phyloP scores from a whole-genome alignment of 2,329 filamentous ascomycete species.

The Tolypocladium amazonense region DNA sequence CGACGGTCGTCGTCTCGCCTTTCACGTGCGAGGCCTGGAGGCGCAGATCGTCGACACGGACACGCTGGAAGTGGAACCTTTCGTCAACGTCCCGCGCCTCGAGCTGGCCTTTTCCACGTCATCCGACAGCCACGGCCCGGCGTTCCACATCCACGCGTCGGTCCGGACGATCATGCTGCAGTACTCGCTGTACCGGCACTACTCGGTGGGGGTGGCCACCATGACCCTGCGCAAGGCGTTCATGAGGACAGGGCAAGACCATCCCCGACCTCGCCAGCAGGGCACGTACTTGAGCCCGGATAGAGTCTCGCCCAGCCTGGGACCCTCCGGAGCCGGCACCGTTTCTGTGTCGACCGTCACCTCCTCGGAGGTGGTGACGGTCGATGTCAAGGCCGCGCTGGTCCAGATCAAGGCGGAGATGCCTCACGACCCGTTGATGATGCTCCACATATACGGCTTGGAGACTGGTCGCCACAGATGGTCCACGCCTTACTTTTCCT shows the following conservation, averaged over 20 bases:
- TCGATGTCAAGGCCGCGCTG: constrained; percentile 73
- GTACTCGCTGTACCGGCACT: constrained; percentile 91
- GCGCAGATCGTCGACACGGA: constrained; percentile 85
- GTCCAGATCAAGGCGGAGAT: constrained; percentile 83
- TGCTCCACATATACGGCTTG: constrained; percentile 78
- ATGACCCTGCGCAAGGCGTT: constrained; percentile 67
- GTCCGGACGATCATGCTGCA: constrained; percentile 71
- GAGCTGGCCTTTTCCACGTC: constrained; percentile 78
- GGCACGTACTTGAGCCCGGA: constrained; percentile 15
- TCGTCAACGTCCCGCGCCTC: constrained; percentile 74
- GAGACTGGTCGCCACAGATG: constrained; percentile 80
- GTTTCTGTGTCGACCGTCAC: constrained; percentile 21
- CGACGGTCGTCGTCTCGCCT: constrained; percentile 71
- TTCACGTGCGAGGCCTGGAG: constrained; percentile 77
- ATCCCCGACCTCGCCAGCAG: constrained; percentile 20
- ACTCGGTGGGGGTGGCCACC: constrained; percentile 72
- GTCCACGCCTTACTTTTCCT: constrained; percentile 70
- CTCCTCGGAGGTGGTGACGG: constrained; percentile 57
- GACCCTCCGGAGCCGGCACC: constrained; percentile 10
- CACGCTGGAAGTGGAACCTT: constrained; percentile 74
- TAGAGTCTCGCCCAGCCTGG: constrained; percentile 22
- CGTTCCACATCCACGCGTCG: constrained; percentile 78
- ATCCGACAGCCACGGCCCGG: constrained; percentile 76
- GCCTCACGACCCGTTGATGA: constrained; percentile 80
- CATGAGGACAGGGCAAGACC: constrained; percentile 36